Conservation (phyloP, 495 filamentous ascomycete species). For the Pyrenopolyporus hunteri region DNA sequence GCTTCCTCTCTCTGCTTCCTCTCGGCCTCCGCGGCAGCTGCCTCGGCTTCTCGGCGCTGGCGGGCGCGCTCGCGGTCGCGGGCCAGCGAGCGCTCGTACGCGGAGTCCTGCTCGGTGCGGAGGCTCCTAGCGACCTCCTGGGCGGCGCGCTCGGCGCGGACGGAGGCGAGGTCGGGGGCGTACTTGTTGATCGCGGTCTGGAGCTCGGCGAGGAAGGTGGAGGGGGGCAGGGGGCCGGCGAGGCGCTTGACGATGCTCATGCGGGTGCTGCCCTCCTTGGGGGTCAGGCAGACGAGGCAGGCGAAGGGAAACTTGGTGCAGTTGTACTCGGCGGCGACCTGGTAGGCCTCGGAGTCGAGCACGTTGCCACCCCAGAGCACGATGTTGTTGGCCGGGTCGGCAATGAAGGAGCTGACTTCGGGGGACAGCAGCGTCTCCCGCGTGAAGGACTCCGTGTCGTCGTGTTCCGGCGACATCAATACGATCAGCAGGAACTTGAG, state of each 20-base stretch:
- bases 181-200: constrained; percentile 72
- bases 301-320: constrained; percentile 92
- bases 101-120: constrained; percentile 83
- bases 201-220: constrained; percentile 73
- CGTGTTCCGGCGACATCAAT: constrained; percentile 88
- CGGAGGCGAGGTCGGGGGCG: constrained; percentile 67
- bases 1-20: constrained; percentile 61
- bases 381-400: constrained; percentile 72
- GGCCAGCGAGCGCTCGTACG: constrained; percentile 89
- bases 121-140: constrained; percentile 79
- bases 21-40: constrained; percentile 65
- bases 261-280: constrained; percentile 74
- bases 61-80: constrained; percentile 83
- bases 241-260: constrained; percentile 87
- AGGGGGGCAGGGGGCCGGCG: constrained; percentile 67
- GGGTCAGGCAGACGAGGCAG: constrained; percentile 82
- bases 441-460: constrained; percentile 85
- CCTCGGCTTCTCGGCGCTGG: constrained; percentile 74
- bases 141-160: constrained; percentile 71
- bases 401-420: constrained; percentile 75
- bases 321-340: constrained; percentile 80
- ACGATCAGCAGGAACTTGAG: constrained; percentile 87
- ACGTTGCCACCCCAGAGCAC: constrained; percentile 92
- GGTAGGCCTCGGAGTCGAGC: constrained; percentile 89
- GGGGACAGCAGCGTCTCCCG: constrained; percentile 77